These are phyloP conservation scores for Udeniomyces megalosporus DNA, from an alignment of 768 basidiomycete genomes.

Conservation along the genomic window DNA sequence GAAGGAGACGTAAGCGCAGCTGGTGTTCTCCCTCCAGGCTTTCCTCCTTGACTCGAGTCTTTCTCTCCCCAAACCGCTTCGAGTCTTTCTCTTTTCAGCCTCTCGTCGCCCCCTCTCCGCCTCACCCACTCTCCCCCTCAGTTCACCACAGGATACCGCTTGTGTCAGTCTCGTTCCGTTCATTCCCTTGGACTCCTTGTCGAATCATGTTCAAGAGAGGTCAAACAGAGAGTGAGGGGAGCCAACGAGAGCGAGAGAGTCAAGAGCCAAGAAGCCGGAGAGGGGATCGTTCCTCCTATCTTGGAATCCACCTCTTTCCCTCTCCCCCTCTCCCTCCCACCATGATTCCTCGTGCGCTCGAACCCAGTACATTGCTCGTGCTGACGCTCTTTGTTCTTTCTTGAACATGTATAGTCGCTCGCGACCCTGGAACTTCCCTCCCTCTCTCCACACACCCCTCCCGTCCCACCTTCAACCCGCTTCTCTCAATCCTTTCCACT, in stretches of 20 bases:
- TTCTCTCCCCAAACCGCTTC: too few species aligned
- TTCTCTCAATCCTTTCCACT: background rate
- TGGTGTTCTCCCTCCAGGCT: too few species aligned
- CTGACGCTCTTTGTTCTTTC: background rate
- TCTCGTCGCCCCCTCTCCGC: background rate
- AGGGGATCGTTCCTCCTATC: too few species aligned
- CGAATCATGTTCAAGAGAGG: too few species aligned
- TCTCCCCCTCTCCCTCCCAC: background rate
- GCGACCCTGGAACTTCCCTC: constrained; percentile 10
- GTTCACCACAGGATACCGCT: constrained; percentile 9
- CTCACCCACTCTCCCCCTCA: background rate
- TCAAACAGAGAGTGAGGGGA: background rate
- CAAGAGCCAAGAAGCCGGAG: too few species aligned
- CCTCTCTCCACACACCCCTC: background rate
- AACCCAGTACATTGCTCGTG: background rate
- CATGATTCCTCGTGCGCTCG: background rate
- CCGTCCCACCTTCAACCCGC: background rate
- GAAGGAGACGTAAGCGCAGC: too few species aligned
- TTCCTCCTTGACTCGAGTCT: too few species aligned
- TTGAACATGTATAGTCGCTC: background rate
- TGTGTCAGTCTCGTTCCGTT: background rate
- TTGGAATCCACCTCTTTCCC: background rate
- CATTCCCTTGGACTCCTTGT: background rate
- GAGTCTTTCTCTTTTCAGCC: too few species aligned
- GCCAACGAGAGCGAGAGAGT: background rate